These are phyloP conservation scores for Colletotrichum sp. DNA, from an alignment of 2,329 filamentous ascomycete species.

Conservation along the genomic window DNA sequence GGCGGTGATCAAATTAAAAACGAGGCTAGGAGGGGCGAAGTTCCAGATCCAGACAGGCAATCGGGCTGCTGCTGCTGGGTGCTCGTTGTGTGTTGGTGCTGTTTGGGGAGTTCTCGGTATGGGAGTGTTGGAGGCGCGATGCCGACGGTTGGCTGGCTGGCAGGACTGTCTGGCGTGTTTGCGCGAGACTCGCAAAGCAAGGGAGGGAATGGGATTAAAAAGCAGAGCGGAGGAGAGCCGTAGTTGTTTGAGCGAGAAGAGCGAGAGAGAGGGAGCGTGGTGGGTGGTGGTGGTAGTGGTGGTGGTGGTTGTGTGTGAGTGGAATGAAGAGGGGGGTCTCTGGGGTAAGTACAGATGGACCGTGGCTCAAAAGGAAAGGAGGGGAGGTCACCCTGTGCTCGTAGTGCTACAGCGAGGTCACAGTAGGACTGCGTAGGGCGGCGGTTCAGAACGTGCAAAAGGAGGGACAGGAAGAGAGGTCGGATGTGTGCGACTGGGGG, in stretches of 20 bases:
- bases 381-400: not conserved
- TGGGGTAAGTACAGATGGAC: constrained; percentile 9
- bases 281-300: not conserved
- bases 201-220: constrained; percentile 3
- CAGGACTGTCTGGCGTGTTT: not conserved
- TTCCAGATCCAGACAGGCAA: constrained; percentile 18
- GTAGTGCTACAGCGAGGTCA: not conserved
- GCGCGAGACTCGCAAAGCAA: not conserved
- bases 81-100: not conserved
- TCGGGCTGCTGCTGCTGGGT: not conserved
- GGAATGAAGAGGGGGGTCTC: not conserved
- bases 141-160: not conserved
- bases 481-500: not conserved
- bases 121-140: not conserved
- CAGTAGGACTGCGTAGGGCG: constrained; percentile 16
- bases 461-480: constrained; percentile 6
- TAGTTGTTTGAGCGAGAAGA: not conserved
- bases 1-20: constrained; percentile 20
- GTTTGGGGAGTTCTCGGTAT: not conserved
- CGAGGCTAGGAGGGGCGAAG: constrained; percentile 16
- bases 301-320: not conserved
- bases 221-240: not conserved
- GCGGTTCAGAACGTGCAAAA: constrained; percentile 15
- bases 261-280: not conserved
- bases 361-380: constrained; percentile 2